Evolutionary conservation across 2,329 filamentous ascomycete genomes (phyloP).

Genomic region (Niveomyces coronatus): DNA sequence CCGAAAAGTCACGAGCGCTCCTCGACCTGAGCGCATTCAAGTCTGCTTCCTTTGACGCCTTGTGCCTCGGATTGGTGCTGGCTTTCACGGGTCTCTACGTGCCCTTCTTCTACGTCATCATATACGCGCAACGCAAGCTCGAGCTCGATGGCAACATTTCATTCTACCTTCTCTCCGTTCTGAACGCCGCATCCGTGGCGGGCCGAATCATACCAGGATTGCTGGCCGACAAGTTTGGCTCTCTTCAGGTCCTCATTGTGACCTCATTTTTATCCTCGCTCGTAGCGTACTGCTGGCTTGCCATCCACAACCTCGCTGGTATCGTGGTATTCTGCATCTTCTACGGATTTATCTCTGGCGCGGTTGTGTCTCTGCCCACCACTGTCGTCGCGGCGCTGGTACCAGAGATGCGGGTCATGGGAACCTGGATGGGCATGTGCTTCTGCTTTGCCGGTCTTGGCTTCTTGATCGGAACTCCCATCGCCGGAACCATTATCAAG

Average conservation of each 20-base stretch:
- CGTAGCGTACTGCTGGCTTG: constrained; percentile 30
- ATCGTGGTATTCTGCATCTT: constrained; percentile 31
- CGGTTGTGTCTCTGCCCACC: constrained; percentile 32
- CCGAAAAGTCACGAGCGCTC: constrained; percentile 13
- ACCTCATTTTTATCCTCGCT: constrained; percentile 24
- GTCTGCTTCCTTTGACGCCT: constrained; percentile 21
- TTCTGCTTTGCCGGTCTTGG: constrained; percentile 26
- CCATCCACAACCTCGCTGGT: constrained; percentile 24
- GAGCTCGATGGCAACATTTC: constrained; percentile 23
- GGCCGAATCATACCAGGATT: constrained; percentile 38
- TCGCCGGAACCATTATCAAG: constrained; percentile 24
- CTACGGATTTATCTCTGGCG: constrained; percentile 36
- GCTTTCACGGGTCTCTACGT: constrained; percentile 26
- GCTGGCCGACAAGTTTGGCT: constrained; percentile 31
- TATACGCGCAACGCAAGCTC: constrained; percentile 28
- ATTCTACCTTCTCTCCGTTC: constrained; percentile 37
- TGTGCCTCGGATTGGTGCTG: constrained; percentile 22
- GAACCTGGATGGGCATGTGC: constrained; percentile 28
- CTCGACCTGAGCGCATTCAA: constrained; percentile 21
- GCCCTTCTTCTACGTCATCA: constrained; percentile 35
- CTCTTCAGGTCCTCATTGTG: constrained; percentile 27
- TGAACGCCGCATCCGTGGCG: constrained; percentile 39
- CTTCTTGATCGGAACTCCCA: constrained; percentile 37
- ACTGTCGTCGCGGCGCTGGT: constrained; percentile 28
- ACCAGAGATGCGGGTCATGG: constrained; percentile 24